Percentiles rank a stretch among this genome's conserved stretches.
Evolutionary conservation across 352 stramenopile genomes (phyloP).

Genomic region (Globisporangium carolinianum): DNA sequence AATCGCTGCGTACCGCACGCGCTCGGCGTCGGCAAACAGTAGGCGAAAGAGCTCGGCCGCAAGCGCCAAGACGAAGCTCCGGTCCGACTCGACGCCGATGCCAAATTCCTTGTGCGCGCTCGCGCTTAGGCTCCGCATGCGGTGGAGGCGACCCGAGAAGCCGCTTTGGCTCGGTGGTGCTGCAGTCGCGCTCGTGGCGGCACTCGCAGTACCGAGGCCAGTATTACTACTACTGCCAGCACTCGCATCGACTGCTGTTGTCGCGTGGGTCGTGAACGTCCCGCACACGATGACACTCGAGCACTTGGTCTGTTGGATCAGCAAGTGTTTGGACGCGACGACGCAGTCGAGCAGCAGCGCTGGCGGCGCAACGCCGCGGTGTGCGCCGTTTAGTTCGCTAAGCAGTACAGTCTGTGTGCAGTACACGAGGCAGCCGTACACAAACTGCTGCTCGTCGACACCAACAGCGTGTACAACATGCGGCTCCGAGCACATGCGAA

Average conservation of each 20-base stretch:
- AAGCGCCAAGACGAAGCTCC: slow-evolving; percentile 61
- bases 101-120: slow-evolving; percentile 59
- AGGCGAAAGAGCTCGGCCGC: slow-evolving; percentile 52
- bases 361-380: slow-evolving; percentile 18
- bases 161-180: slow-evolving; percentile 6
- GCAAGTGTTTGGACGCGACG: slow-evolving; percentile 35
- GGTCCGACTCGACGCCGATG: slow-evolving; percentile 60
- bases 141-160: slow-evolving; percentile 29
- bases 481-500: slow-evolving; percentile 31
- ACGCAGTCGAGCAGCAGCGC: slow-evolving; percentile 35
- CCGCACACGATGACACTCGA: slow-evolving; percentile 51
- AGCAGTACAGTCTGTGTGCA: slow-evolving; percentile 47
- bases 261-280: slow-evolving; percentile 10
- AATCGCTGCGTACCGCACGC: slow-evolving; percentile 39
- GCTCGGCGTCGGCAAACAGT: slow-evolving; percentile 50
- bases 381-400: slow-evolving; percentile 41
- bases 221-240: slow-evolving; percentile 3
- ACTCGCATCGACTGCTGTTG: not conserved
- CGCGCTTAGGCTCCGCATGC: slow-evolving; percentile 41
- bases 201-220: not conserved
- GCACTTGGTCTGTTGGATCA: slow-evolving; percentile 63
- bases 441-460: slow-evolving; percentile 57
- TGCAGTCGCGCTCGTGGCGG: not conserved
- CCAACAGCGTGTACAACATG: slow-evolving; percentile 32
- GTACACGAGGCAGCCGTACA: slow-evolving; percentile 66